A percentile compares a stretch with the other conserved stretches of the same genome.
These are phyloP conservation scores for Ophiostoma tasmaniense DNA, from an alignment of 2,329 filamentous ascomycete species.

Conservation along the genomic window DNA sequence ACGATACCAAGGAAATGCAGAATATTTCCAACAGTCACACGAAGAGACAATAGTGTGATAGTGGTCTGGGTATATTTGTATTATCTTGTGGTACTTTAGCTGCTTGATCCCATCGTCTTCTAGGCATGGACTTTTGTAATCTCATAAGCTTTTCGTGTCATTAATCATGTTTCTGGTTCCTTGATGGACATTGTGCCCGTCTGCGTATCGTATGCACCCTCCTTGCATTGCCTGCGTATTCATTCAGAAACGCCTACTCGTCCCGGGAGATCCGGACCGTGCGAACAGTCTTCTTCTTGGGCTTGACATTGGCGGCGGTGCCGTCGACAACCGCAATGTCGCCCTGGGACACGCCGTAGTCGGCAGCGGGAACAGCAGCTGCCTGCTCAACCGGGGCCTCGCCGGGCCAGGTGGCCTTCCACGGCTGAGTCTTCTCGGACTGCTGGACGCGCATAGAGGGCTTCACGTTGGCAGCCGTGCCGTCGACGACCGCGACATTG, in stretches of 20 bases:
- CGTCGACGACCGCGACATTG: constrained; percentile 16
- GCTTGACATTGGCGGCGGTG: constrained; percentile 18
- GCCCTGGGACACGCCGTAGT: constrained; percentile 16
- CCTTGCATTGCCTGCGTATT: not conserved
- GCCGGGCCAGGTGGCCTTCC: constrained; percentile 18
- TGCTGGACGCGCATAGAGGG: constrained; percentile 12
- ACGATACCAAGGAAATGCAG: not conserved
- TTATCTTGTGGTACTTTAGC: not conserved
- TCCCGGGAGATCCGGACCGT: constrained; percentile 9
- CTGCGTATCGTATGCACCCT: not conserved
- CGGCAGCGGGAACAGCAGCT: not conserved
- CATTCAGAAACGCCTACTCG: not conserved
- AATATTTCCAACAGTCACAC: not conserved
- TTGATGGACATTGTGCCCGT: not conserved
- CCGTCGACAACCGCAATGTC: constrained; percentile 17
- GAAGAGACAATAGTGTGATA: not conserved
- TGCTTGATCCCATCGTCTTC: not conserved
- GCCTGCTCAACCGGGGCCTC: not conserved
- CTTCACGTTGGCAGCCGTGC: constrained; percentile 18
- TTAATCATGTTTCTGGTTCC: not conserved
- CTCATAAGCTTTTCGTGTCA: not conserved
- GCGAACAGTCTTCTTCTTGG: constrained; percentile 13
- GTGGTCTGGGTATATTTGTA: not conserved
- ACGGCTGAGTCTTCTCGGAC: constrained; percentile 17
- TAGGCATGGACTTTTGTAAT: not conserved